A percentile compares a stretch with the other conserved stretches of the same genome.
Conservation (phyloP, 78 protist genomes). For the Dictyostelium intermedium region DNA sequence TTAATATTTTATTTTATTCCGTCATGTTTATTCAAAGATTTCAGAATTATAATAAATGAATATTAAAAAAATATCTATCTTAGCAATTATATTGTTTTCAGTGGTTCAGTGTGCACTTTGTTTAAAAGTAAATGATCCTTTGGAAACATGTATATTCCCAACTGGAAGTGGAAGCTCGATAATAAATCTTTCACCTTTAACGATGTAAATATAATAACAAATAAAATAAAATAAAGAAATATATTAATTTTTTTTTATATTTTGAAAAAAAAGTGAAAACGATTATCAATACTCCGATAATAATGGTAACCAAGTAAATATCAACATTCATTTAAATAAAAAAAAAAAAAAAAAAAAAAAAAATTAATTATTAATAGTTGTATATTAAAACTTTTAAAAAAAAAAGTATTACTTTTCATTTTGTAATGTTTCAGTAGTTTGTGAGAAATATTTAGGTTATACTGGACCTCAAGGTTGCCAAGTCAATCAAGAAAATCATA, state of each 20-base stretch:
- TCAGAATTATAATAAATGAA: not conserved
- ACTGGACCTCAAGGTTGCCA: not conserved
- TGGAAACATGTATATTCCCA: not conserved
- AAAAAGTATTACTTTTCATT: not conserved
- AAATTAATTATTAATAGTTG: not conserved
- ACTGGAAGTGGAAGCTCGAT: not conserved
- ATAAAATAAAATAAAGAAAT: not conserved
- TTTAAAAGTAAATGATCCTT: not conserved
- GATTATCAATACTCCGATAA: not conserved
- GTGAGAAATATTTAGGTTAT: not conserved
- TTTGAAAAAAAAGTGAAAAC: not conserved
- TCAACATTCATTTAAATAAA: not conserved
- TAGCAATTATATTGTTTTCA: not conserved
- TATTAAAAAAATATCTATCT: too few relatives aligned
- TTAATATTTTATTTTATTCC: too few relatives aligned
- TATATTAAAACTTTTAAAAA: too few relatives aligned
- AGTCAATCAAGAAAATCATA: not conserved
- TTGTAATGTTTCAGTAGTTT: not conserved
- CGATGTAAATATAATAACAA: not conserved
- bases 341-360: not conserved
- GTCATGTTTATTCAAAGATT: too few relatives aligned
- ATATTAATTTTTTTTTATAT: too few relatives aligned
- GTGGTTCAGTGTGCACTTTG: not conserved
- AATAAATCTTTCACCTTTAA: not conserved
- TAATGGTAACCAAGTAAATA: not conserved